A percentile compares a stretch with the other conserved stretches of the same genome.
phyloP scores from a whole-genome alignment of 2,329 filamentous ascomycete species.

The Calonectria pseudoreteaudii region DNA sequence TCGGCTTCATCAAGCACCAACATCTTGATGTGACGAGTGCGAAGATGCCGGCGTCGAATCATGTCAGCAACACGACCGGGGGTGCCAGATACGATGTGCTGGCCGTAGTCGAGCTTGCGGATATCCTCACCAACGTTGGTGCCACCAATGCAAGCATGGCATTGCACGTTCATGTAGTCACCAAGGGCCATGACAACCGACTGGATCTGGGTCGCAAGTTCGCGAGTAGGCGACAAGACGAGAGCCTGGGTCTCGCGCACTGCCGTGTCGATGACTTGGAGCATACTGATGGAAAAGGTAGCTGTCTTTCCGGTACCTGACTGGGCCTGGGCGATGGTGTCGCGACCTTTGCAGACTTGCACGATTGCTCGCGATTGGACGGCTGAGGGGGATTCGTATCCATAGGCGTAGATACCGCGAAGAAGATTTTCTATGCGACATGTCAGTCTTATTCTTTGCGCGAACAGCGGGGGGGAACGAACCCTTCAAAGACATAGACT shows the following conservation, averaged over 20 bases:
- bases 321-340: conserved; percentile 98
- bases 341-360: conserved; percentile 98
- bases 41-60: conserved; percentile 68
- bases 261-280: conserved; percentile 94
- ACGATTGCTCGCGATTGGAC: conserved; percentile 98
- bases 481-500: conserved; percentile 95
- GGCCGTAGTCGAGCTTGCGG: conserved; percentile 95
- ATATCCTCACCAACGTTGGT: conserved; percentile 99
- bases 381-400: conserved; percentile 97
- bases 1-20: conserved; percentile 72
- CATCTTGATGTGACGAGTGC: conserved; percentile 74
- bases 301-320: conserved; percentile 97
- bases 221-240: conserved; percentile 94
- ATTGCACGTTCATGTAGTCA: conserved; percentile 99
- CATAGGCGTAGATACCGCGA: conserved; percentile 97
- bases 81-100: conserved; percentile 97
- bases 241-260: conserved; percentile 94
- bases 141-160: conserved; percentile 97
- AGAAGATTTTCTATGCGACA: conserved; percentile 81
- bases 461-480: conserved; percentile 35
- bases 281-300: conserved; percentile 95
- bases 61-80: conserved; percentile 88
- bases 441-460: conserved; percentile 27
- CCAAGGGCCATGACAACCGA: conserved; percentile 99
- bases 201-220: conserved; percentile 98